Conservation (phyloP, 345 rosid species). For the Anacardium occidentale region DNA sequence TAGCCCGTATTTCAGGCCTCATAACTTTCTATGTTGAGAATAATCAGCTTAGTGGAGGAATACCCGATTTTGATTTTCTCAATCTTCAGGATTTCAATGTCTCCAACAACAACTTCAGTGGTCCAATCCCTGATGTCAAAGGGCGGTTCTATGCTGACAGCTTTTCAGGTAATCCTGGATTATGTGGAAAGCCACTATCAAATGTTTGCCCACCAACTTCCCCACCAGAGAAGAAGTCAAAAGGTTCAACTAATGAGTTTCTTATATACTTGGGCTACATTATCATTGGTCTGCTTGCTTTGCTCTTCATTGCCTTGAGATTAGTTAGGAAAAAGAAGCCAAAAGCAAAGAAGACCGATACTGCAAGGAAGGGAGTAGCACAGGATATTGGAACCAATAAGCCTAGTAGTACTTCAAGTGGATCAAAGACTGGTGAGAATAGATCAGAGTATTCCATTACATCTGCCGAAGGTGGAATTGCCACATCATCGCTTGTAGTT, state of each 20-base stretch:
- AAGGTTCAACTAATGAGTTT: constrained; percentile 23
- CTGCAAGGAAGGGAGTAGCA: constrained; percentile 1
- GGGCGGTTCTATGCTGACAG: constrained; percentile 37
- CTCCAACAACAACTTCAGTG: constrained; percentile 55
- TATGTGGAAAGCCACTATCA: constrained; percentile 43
- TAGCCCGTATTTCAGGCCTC: constrained; percentile 41
- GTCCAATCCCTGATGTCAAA: constrained; percentile 49
- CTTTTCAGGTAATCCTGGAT: constrained; percentile 45
- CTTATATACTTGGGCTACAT: constrained; percentile 47
- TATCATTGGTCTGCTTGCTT: constrained; percentile 25
- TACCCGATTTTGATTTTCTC: constrained; percentile 48
- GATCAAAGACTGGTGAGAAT: constrained; percentile 17
- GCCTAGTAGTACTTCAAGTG: constrained; percentile 23
- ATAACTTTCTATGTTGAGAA: constrained; percentile 41
- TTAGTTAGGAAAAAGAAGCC: constrained; percentile 23
- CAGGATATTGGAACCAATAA: constrained; percentile 19
- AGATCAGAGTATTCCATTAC: constrained; percentile 50
- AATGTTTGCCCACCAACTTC: constrained; percentile 38
- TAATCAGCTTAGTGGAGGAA: constrained; percentile 41
- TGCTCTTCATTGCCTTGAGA: constrained; percentile 30
- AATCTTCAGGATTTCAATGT: constrained; percentile 48
- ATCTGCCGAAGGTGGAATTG: constrained; percentile 36
- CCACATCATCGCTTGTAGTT: constrained; percentile 41
- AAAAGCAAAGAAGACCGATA: constrained; percentile 1
- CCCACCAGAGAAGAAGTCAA: constrained; percentile 11